Conservation (phyloP, 305 asterid genomes). For the Solanum hybrid region DNA sequence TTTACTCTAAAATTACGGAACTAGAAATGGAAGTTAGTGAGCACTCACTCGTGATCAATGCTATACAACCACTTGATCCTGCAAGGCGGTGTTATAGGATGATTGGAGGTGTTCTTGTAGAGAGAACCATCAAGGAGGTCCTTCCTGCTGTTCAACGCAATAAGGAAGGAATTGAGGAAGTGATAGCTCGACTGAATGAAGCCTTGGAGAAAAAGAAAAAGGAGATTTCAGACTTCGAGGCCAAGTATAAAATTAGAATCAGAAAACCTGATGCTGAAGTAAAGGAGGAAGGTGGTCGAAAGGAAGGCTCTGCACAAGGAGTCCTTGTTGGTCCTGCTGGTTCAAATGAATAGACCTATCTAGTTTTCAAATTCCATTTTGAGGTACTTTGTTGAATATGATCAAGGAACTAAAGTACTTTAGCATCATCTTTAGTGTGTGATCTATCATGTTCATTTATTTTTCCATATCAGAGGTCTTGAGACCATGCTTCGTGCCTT, state of each 20-base stretch:
- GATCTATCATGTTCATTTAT: background rate
- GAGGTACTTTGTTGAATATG: background rate
- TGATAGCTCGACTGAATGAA: conserved; percentile 67
- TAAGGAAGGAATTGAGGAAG: conserved; percentile 87
- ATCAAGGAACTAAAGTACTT: background rate
- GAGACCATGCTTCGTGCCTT: background rate
- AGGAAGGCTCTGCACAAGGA: conserved; percentile 95
- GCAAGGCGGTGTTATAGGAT: conserved; percentile 87
- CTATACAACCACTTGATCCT: conserved; percentile 82
- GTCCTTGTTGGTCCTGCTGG: conserved; percentile 84
- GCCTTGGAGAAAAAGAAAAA: conserved; percentile 84
- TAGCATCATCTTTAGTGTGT: background rate
- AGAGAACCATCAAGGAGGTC: conserved; percentile 80
- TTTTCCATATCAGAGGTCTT: background rate
- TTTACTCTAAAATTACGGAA: conserved; percentile 83
- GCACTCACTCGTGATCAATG: conserved; percentile 84
- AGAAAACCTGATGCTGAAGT: conserved; percentile 57
- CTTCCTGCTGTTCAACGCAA: conserved; percentile 87
- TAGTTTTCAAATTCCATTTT: background rate
- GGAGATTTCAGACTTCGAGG: conserved; percentile 73
- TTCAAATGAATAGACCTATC: conserved; percentile 19
- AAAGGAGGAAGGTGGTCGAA: conserved; percentile 62
- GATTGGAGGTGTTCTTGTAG: conserved; percentile 97
- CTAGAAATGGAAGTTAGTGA: conserved; percentile 94
- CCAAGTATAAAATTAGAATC: conserved; percentile 79